These are phyloP conservation scores for Citrus reticulata DNA, from an alignment of 345 rosid species.

Conservation along the genomic window DNA sequence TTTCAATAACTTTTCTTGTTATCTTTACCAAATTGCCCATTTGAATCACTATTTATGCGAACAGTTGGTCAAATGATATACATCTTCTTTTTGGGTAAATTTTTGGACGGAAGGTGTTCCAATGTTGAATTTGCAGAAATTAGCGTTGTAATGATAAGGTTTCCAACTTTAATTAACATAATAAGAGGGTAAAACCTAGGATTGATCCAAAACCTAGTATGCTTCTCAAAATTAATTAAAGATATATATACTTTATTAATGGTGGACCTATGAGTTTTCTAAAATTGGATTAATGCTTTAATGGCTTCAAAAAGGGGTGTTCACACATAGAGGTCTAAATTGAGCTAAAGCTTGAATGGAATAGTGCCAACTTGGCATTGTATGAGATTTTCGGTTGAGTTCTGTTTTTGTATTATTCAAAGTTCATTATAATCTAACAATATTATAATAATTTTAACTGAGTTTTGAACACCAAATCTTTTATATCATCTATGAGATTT, in stretches of 20 bases:
- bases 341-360: not conserved
- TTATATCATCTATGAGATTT: too few species aligned
- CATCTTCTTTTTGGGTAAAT: not conserved
- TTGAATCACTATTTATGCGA: not conserved
- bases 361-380: not conserved
- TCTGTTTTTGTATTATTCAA: not conserved
- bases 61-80: constrained; percentile 14
- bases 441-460: too few species aligned
- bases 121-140: not conserved
- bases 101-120: not conserved
- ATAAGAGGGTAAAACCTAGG: not conserved
- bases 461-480: too few species aligned
- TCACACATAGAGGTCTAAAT: not conserved
- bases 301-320: not conserved
- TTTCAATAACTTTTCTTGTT: constrained; percentile 18
- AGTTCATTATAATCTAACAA: too few species aligned
- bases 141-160: not conserved
- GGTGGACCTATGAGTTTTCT: not conserved
- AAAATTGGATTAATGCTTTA: not conserved
- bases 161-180: not conserved
- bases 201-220: not conserved
- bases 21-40: constrained; percentile 6
- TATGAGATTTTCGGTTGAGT: not conserved
- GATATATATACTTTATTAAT: too few species aligned
- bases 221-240: not conserved